Conservation (phyloP, 805 yeast species). For the Metschnikowia vanudenii region DNA sequence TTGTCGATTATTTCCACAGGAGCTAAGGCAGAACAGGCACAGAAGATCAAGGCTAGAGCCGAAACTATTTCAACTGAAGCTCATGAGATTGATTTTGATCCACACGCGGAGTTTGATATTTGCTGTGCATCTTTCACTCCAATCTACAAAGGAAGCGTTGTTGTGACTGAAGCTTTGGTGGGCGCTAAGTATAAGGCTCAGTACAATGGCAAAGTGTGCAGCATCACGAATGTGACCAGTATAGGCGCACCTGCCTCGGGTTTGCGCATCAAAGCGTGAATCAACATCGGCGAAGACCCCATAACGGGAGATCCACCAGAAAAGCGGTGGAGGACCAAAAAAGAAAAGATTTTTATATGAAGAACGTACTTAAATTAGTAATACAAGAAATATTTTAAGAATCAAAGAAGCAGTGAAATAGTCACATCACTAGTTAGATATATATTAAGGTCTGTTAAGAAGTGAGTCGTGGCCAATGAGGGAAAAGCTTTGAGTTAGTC, state of each 20-base stretch:
- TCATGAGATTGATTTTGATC: conserved; percentile 87
- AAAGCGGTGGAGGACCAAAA: background rate
- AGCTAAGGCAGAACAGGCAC: conserved; percentile 84
- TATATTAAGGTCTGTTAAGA: too few species aligned
- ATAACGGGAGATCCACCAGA: background rate
- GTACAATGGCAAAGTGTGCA: conserved; percentile 77
- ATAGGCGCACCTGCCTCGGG: conserved; percentile 95
- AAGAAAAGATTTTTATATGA: background rate
- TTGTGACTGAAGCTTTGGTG: conserved; percentile 75
- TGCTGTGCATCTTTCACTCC: conserved; percentile 89
- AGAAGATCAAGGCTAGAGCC: conserved; percentile 74
- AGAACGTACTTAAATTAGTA: background rate
- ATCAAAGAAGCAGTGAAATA: too few species aligned
- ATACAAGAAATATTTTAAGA: background rate
- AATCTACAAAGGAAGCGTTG: conserved; percentile 72
- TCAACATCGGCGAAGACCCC: background rate
- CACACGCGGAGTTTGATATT: conserved; percentile 84
- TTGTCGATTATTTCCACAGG: conserved; percentile 69
- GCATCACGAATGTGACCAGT: conserved; percentile 68
- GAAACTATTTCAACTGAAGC: conserved; percentile 84
- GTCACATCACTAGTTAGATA: too few species aligned
- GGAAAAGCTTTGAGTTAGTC: too few species aligned
- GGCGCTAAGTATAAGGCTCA: conserved; percentile 82
- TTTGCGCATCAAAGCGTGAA: conserved; percentile 50
- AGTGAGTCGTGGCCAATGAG: too few species aligned